Evolutionary conservation across 2,329 filamentous ascomycete species (phyloP), one percentile per base, ranked within the genome.

Genomic region (Calonectria ilicicola): DNA sequence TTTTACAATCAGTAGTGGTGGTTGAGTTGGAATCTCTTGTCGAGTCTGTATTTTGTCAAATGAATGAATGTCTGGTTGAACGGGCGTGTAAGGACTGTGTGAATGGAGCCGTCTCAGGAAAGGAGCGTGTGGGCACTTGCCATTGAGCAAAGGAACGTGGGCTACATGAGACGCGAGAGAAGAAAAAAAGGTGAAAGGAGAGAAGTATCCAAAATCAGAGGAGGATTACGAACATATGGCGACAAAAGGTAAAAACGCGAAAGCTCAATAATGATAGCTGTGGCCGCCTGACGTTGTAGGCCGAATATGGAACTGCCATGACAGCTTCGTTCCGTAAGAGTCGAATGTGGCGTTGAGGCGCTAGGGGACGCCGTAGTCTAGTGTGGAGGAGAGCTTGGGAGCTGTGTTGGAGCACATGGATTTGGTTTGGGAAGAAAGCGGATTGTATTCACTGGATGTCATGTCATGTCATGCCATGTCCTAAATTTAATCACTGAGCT

Each of bases 221-320:
- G 44, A 40, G 19, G 9, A 3, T n/a, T 19, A 8, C 66, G 12
- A 66, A 23, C 60, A 7, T 21, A 51, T 27, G 21, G 21, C 6
- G 19, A 4, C n/a, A 15, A 49, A 47, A 65, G 7, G 26, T 1
- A 23, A 56, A 29, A 56, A 9, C 21, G 26, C 51, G 7, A 38
- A 47, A 42, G 19, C 38, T 32, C 8, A 62, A 44, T 15, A n/a
- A 63, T 17, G 53, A 26, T 21, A 60, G 40, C 27, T 17, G 38
- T 40, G 32, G 15, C n/a, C 21, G 7, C 26, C 53, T 27, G 21
- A 23, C 6, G 21, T 40, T 19, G 35, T 10, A 40, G 53, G 32
- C 53, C 53, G 53, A 60, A 60, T 60, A 60, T 60, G 53, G 53
- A 60, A 60, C 14, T 60, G 32, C 35, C 53, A 40, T 60, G 53